Percentiles rank a stretch among this genome's conserved stretches.
phyloP scores from a whole-genome alignment of 768 basidiomycete species.

The Lentinula detonsa region DNA sequence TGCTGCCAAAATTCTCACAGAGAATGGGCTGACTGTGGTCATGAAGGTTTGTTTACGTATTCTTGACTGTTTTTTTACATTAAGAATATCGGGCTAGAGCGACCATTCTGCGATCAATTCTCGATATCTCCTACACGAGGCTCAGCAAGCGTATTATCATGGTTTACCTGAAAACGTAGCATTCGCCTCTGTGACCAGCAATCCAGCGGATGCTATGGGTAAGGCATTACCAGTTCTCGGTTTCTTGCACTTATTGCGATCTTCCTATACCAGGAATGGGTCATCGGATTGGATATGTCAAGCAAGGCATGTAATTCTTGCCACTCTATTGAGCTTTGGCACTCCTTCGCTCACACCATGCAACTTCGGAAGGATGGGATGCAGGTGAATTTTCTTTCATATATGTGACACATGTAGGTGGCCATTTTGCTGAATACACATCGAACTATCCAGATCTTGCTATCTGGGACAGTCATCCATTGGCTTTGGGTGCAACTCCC shows the following conservation, averaged over 20 bases:
- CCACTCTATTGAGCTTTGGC: not conserved
- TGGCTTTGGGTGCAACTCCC: conserved; percentile 75
- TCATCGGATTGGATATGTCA: conserved; percentile 78
- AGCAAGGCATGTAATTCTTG: conserved; percentile 37
- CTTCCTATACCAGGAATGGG: conserved; percentile 45
- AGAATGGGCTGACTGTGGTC: conserved; percentile 59
- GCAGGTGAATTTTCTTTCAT: conserved; percentile 39
- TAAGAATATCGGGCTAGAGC: conserved; percentile 33
- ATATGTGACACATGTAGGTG: no score
- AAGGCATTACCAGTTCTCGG: not conserved
- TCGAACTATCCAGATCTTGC: conserved; percentile 33
- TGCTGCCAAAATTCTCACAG: conserved; percentile 67
- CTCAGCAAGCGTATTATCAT: conserved; percentile 79
- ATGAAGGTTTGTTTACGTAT: conserved; percentile 53
- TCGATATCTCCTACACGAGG: conserved; percentile 76
- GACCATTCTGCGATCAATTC: conserved; percentile 64
- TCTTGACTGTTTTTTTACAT: not conserved
- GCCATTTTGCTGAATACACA: no score
- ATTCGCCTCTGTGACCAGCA: conserved; percentile 68
- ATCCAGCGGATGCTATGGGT: conserved; percentile 56
- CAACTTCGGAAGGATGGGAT: conserved; percentile 51
- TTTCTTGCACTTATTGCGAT: not conserved
- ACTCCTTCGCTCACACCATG: not conserved
- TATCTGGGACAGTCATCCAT: conserved; percentile 73
- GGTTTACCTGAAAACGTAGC: conserved; percentile 68